These are phyloP conservation scores for Phoma sp. DNA, from an alignment of 2,329 filamentous ascomycete species.

Conservation along the genomic window DNA sequence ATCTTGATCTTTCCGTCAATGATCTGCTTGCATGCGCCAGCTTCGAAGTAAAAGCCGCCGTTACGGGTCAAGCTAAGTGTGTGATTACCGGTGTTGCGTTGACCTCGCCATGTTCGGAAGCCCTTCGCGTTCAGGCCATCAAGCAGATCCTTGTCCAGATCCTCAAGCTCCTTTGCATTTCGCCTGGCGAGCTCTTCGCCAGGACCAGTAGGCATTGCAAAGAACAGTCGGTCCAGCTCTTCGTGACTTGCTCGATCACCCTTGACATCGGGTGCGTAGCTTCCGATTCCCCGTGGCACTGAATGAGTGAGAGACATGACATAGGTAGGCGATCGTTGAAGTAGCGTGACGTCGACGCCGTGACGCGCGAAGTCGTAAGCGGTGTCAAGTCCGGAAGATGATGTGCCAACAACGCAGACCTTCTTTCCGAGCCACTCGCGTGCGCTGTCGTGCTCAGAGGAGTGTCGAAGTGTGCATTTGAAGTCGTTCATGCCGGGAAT, in stretches of 20 bases:
- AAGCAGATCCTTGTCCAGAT: constrained; percentile 11
- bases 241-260: constrained; percentile 7
- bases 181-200: constrained; percentile 12
- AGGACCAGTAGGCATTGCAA: constrained; percentile 10
- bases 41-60: constrained; percentile 73
- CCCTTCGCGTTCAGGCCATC: constrained; percentile 13
- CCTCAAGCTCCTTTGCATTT: constrained; percentile 11
- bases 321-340: constrained; percentile 70
- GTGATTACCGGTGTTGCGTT: constrained; percentile 12
- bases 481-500: constrained; percentile 61
- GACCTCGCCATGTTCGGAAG: constrained; percentile 17
- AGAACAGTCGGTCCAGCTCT: constrained; percentile 13
- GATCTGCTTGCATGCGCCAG: constrained; percentile 67
- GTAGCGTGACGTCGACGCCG: constrained; percentile 70
- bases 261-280: constrained; percentile 7
- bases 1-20: constrained; percentile 68
- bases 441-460: constrained; percentile 51
- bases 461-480: constrained; percentile 64
- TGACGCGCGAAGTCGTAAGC: constrained; percentile 70
- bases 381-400: constrained; percentile 73
- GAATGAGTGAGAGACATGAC: constrained; percentile 57
- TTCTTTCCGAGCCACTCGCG: constrained; percentile 55
- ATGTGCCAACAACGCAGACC: constrained; percentile 69
- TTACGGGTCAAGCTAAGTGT: constrained; percentile 25
- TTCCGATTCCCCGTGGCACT: constrained; percentile 10